Base-by-base conservation (phyloP, 176 grass and related monocot species). In the Lolium perenne region DNA sequence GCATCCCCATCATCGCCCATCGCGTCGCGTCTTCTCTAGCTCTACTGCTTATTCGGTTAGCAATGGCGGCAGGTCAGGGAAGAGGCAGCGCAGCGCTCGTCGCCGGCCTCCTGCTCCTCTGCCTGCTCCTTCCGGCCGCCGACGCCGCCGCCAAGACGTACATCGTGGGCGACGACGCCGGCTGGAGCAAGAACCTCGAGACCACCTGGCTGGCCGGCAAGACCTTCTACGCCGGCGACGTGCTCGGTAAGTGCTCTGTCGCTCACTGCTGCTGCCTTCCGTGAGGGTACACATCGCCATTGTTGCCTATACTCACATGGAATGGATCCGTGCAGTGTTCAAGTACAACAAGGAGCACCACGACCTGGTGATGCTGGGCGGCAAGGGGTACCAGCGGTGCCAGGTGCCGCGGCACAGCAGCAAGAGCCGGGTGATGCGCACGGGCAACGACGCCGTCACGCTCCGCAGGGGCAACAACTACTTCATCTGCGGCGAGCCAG, bases 401-500 rank as follows among this genome's bases (percentile, higher is more conserved):
- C 0, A 43, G n/a, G 88, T 78, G 79, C 75, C 88, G 21, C 64
- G 50, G 15, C 65, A 35, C 38, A 61, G 49, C 57, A 47, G 3
- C 7, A 16, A 63, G 60, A 48, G 81, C 0, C n/a, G 14, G 20
- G 79, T 90, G 71, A 38, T 72, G 72, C 29, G 21, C 21, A 77
- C 63, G 1, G 88, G 88, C 13, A 29, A 86, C 72, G 83, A 78
- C 79, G 1, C 10, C 3, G 32, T 90, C 2, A 81, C 43, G 54
- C 73, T 86, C 46, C 79, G 25, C 53, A 7, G 72, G 45, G 88
- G 88, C 43, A 78, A 18, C 49, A 74, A 86, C 88, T 90, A 90
- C 88, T 90, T 90, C 79, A 72, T 90, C 88, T 90, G 88, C 84
- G 79, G 63, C 83, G 1, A 1, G 88, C 83, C 84, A 7, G 79